phyloP scores from a whole-genome alignment of 148 eudicot genomes.

The Rhododendron vialii region DNA sequence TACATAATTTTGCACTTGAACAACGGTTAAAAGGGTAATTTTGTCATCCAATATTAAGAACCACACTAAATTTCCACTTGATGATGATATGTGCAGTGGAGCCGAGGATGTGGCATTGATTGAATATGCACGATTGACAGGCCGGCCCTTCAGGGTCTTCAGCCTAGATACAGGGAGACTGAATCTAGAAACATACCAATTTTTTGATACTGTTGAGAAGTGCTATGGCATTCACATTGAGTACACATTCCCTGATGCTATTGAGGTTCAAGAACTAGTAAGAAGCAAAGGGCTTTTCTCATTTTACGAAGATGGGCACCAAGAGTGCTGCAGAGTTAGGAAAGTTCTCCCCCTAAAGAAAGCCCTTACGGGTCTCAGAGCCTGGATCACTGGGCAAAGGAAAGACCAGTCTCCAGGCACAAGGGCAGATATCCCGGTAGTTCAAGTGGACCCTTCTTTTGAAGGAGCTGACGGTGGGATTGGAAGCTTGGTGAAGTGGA shows the following conservation, averaged over 20 bases:
- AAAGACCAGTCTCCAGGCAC: conserved; percentile 20
- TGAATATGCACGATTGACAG: conserved; percentile 13
- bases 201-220: conserved; percentile 9
- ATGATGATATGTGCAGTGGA: conserved; percentile 6
- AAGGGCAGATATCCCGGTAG: conserved; percentile 13
- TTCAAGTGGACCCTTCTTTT: conserved; percentile 9
- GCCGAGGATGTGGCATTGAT: conserved; percentile 20
- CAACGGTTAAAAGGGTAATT: neutral
- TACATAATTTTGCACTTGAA: neutral
- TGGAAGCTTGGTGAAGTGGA: conserved; percentile 17
- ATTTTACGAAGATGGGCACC: conserved; percentile 13
- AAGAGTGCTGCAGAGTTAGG: conserved; percentile 17
- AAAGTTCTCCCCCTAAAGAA: conserved; percentile 11
- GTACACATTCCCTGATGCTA: conserved; percentile 13
- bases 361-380: conserved; percentile 10
- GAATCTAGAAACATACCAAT: conserved; percentile 12
- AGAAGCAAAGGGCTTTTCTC: conserved; percentile 15
- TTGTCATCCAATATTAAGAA: neutral
- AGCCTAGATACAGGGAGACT: conserved; percentile 19
- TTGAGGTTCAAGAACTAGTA: conserved; percentile 8
- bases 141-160: conserved; percentile 15
- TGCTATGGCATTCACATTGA: conserved; percentile 5
- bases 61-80: neutral
- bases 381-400: conserved; percentile 20
- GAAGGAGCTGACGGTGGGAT: conserved; percentile 12